Base-by-base conservation (phyloP, 208 protist species). In the Tritrichomonas foetus region DNA sequence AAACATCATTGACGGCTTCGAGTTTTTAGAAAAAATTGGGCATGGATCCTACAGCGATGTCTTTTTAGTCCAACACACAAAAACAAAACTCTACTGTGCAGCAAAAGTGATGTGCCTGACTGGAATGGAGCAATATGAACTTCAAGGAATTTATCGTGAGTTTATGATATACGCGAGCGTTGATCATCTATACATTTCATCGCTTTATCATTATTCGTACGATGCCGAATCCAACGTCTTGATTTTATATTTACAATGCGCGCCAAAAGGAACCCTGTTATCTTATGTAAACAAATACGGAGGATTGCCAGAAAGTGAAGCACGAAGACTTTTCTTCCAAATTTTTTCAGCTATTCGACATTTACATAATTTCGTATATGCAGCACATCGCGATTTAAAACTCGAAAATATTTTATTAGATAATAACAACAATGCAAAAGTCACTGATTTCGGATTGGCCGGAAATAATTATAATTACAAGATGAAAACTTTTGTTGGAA, bases 401-500 rank as follows among this genome's bases (percentile, higher is more conserved):
- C 20, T 74, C 3, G 89, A 66, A 93, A 74, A 93, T 72, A 72
- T 53, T 49, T 20, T 93, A 49, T n/a, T 72, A 75, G 89, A 66
- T 49, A 27, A 20, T 1, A 53, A 93, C n/a, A 33, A 36, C 30
- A 93, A 66, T 27, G 20, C 49, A 33, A 50, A 66, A 74, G 41
- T 66, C 49, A 50, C 30, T 8, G 47, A 66, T 33, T 74, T 93
- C 75, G 49, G 89, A 33, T 72, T 74, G 49, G 30, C 39, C 25
- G 16, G 16, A 25, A 64, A 13, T 47, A 41, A 11, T 92, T 53
- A 64, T 14, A n/a, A 20, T 30, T 75, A 66, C n/a, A 66, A 14
- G 27, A 41, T 94, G 27, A 14, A 53, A 25, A 41, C 66, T 27
- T 94, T 69, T n/a, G 93, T 78, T 25, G 94, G 94, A 30, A 95